Percentiles rank a stretch among this genome's conserved stretches.
Conservation (phyloP, 352 stramenopile genomes). For the Phytophthora kernoviae region DNA sequence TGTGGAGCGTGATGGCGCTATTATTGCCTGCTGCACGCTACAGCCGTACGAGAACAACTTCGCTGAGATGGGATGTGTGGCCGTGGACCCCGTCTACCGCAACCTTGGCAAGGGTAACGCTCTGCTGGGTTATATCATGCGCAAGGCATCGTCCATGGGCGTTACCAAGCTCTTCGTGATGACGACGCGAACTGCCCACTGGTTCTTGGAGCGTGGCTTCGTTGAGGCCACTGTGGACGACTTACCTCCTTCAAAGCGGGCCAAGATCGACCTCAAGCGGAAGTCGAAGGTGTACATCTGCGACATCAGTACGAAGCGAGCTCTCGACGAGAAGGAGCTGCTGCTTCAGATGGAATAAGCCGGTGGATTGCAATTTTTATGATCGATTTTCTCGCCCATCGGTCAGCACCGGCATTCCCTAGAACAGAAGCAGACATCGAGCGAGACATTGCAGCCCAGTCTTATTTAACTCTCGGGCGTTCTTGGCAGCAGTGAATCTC, state of each 20-base stretch:
- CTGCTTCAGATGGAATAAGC: slow-evolving; percentile 63
- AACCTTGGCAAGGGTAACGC: slow-evolving; percentile 89
- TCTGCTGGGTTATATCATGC: slow-evolving; percentile 91
- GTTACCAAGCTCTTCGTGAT: slow-evolving; percentile 96
- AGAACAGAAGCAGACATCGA: slow-evolving; percentile 19
- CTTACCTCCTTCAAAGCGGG: slow-evolving; percentile 79
- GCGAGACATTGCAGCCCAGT: slow-evolving; percentile 18
- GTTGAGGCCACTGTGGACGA: slow-evolving; percentile 89
- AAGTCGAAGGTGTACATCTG: slow-evolving; percentile 91
- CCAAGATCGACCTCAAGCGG: slow-evolving; percentile 81
- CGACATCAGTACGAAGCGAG: slow-evolving; percentile 85
- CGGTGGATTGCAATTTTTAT: slow-evolving; percentile 20
- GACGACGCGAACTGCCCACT: slow-evolving; percentile 98
- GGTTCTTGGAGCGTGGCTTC: slow-evolving; percentile 98
- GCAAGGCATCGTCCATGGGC: slow-evolving; percentile 83
- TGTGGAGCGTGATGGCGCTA: slow-evolving; percentile 87
- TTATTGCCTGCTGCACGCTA: slow-evolving; percentile 89
- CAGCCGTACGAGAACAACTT: slow-evolving; percentile 91
- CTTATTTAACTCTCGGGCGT: slow-evolving; percentile 31
- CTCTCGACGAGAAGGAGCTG: slow-evolving; percentile 86
- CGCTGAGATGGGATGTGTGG: slow-evolving; percentile 91
- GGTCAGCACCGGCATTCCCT: slow-evolving; percentile 28
- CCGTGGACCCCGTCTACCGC: slow-evolving; percentile 88
- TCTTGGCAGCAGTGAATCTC: slow-evolving; percentile 20
- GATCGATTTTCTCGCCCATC: slow-evolving; percentile 32